A percentile compares a stretch with the other conserved stretches of the same genome.
Conservation (phyloP, 371 early-diverging fungal species). For the Coemansia sp. region DNA sequence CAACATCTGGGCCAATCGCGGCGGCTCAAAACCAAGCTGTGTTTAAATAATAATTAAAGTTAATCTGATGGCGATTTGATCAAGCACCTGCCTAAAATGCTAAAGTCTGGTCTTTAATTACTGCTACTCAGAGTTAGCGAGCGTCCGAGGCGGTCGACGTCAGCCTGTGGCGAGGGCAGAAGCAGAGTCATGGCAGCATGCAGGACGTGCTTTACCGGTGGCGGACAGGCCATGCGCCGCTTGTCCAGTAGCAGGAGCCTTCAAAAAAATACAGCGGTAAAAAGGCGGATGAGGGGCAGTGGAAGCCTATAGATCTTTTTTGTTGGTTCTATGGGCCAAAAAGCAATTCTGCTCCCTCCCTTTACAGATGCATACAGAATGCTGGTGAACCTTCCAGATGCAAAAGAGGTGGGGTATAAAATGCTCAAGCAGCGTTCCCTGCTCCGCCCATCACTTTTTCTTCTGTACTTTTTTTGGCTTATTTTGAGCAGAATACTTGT, state of each 20-base stretch:
- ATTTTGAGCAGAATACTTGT: background rate
- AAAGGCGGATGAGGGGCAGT: constrained; percentile 28
- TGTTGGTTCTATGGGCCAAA: constrained; percentile 8
- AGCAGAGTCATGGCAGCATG: background rate
- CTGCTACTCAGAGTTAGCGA: too few relatives aligned
- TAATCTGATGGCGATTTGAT: background rate
- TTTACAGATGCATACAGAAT: background rate
- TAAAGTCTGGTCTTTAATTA: background rate
- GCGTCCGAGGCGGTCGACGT: too few relatives aligned
- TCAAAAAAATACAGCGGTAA: background rate
- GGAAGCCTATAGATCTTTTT: constrained; percentile 33
- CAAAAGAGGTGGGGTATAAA: constrained; percentile 4
- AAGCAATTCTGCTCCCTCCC: background rate
- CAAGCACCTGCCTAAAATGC: background rate
- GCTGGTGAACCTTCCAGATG: constrained; percentile 11
- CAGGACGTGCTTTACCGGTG: constrained; percentile 2
- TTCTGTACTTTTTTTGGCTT: background rate
- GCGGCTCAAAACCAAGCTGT: background rate
- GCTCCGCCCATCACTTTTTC: background rate
- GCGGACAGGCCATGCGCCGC: constrained; percentile 8
- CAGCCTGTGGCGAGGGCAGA: too few relatives aligned
- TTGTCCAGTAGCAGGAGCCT: background rate
- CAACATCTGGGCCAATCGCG: constrained; percentile 7
- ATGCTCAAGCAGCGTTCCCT: background rate
- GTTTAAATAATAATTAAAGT: background rate